These are phyloP conservation scores for Aspergillus cejpii DNA, from an alignment of 2,329 filamentous ascomycete species.

Conservation along the genomic window DNA sequence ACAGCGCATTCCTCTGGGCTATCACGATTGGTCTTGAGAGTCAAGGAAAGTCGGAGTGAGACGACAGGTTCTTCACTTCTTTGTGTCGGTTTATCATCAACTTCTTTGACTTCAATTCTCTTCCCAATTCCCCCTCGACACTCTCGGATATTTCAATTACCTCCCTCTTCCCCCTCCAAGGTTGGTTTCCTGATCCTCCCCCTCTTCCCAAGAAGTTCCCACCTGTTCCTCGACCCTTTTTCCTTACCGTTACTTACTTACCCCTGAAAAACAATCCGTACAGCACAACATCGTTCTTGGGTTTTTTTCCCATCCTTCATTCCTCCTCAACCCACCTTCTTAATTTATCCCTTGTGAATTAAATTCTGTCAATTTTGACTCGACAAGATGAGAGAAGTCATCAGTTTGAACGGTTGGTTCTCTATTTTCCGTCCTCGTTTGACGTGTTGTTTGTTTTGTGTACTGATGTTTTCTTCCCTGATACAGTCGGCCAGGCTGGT, in stretches of 20 bases:
- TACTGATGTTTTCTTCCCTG: slow-evolving; percentile 17
- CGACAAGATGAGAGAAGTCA: slow-evolving; percentile 94
- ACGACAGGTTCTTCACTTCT: no score
- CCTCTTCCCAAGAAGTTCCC: slow-evolving; percentile 15
- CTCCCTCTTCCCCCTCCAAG: slow-evolving; percentile 9
- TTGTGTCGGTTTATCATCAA: no score
- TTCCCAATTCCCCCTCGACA: no score
- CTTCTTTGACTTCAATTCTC: no score
- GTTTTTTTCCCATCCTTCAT: slow-evolving; percentile 31
- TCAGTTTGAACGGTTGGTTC: slow-evolving; percentile 90
- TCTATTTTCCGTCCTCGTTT: slow-evolving; percentile 6
- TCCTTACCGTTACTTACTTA: slow-evolving; percentile 14
- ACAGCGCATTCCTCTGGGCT: slow-evolving; percentile 35
- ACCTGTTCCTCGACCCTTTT: slow-evolving; percentile 21
- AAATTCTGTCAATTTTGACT: slow-evolving; percentile 15
- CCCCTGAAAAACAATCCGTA: slow-evolving; percentile 24
- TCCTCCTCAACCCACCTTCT: slow-evolving; percentile 26
- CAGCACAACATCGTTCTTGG: slow-evolving; percentile 18
- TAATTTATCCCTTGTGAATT: slow-evolving; percentile 16
- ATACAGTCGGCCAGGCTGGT: slow-evolving; percentile 95
- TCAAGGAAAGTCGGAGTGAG: no score
- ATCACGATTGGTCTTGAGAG: no score
- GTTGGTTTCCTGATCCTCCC: slow-evolving; percentile 7
- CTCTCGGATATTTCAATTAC: neutral
- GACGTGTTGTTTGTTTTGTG: slow-evolving; percentile 12